Conservation (phyloP, 148 eudicot genomes). For the Beta vulgaris region DNA sequence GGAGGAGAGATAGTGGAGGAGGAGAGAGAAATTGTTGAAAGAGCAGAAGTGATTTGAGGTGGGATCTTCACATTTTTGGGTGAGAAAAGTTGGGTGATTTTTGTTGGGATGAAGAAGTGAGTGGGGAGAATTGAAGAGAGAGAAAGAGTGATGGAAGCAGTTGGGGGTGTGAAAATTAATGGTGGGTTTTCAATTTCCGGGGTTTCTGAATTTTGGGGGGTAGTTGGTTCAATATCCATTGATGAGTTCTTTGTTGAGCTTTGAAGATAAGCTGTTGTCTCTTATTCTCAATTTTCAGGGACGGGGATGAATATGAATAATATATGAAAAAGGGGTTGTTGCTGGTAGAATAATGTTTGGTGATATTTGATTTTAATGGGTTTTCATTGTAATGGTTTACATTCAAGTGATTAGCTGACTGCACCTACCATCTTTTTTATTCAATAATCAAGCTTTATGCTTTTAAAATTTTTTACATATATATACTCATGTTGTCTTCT, state of each 20-base stretch:
- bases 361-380: too few relatives aligned
- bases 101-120: conserved; percentile 47
- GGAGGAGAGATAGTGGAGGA: conserved; percentile 37
- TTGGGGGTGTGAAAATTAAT: conserved; percentile 25
- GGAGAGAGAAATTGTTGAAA: conserved; percentile 49
- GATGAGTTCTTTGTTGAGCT: not conserved
- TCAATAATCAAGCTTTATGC: too few relatives aligned
- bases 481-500: too few relatives aligned
- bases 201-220: conserved; percentile 25
- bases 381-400: too few relatives aligned
- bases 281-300: not conserved
- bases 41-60: conserved; percentile 51
- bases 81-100: conserved; percentile 36
- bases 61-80: conserved; percentile 52
- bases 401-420: too few relatives aligned
- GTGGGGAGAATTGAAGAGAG: conserved; percentile 57
- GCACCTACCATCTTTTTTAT: too few relatives aligned
- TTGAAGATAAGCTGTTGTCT: conserved; percentile 6
- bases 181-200: conserved; percentile 16
- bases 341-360: too few relatives aligned
- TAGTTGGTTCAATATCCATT: conserved; percentile 24
- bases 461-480: too few relatives aligned
- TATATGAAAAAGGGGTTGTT: too few relatives aligned
- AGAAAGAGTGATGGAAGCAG: conserved; percentile 71
- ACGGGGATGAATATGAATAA: not conserved